These are phyloP conservation scores for Senecio squalidus DNA, from an alignment of 140 eudicot genomes.

Conservation along the genomic window DNA sequence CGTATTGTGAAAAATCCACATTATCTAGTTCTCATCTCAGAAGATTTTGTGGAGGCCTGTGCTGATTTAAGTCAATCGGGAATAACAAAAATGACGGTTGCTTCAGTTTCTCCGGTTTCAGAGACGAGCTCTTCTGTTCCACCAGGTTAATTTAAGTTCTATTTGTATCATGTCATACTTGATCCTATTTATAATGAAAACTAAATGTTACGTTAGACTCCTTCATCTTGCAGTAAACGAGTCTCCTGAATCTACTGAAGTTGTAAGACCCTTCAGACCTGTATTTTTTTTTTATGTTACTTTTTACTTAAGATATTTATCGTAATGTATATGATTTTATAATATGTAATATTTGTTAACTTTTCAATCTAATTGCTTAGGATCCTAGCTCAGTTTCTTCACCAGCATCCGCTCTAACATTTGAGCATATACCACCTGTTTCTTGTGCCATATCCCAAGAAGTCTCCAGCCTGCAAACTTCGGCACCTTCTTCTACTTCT, in stretches of 20 bases:
- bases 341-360: neutral
- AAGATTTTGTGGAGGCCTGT: conserved; percentile 55
- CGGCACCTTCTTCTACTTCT: conserved; percentile 50
- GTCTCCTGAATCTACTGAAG: conserved; percentile 48
- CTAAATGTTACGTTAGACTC: too few species aligned
- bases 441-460: too few species aligned
- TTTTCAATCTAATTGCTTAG: conserved; percentile 24
- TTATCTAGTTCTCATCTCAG: conserved; percentile 57
- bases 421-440: too few species aligned
- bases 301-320: too few species aligned
- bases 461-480: too few species aligned
- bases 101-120: conserved; percentile 34
- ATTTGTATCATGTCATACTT: too few species aligned
- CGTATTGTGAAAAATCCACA: conserved; percentile 48
- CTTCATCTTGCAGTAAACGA: conserved; percentile 38
- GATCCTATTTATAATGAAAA: too few species aligned
- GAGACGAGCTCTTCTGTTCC: too few species aligned
- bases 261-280: conserved; percentile 39
- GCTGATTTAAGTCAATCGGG: conserved; percentile 53
- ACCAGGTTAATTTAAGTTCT: conserved; percentile 35
- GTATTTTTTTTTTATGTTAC: too few species aligned
- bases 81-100: conserved; percentile 30
- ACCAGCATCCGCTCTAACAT: conserved; percentile 27
- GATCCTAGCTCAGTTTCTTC: conserved; percentile 48
- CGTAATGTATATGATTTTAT: neutral